A percentile compares a stretch with the other conserved stretches of the same genome.
Conservation (phyloP, 371 early-diverging fungal species). For the Fennellomyces sp. region DNA sequence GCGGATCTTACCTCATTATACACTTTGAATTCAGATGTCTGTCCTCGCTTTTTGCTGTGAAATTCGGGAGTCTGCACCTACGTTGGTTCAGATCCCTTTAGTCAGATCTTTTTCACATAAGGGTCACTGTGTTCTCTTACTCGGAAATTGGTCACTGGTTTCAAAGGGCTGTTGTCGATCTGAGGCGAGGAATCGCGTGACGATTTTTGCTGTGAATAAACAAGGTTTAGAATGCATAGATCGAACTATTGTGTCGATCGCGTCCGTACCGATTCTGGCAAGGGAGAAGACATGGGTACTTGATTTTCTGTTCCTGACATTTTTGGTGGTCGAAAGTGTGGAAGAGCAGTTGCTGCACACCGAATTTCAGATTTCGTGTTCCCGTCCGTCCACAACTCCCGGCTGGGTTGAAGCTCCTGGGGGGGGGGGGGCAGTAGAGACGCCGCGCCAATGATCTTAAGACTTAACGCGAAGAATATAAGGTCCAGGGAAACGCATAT, state of each 20-base stretch:
- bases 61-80: not conserved
- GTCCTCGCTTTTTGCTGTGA: not conserved
- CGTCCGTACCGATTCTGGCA: not conserved
- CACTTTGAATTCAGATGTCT: not conserved
- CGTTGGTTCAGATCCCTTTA: not conserved
- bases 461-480: too few relatives aligned
- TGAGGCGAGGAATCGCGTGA: not conserved
- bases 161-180: not conserved
- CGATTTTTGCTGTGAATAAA: not conserved
- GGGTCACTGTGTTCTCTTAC: not conserved
- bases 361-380: too few relatives aligned
- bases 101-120: too few relatives aligned
- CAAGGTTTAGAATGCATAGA: not conserved
- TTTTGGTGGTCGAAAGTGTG: too few relatives aligned
- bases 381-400: too few relatives aligned
- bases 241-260: not conserved
- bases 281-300: not conserved
- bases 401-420: too few relatives aligned
- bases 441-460: too few relatives aligned
- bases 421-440: too few relatives aligned
- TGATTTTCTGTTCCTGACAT: constrained; percentile 2
- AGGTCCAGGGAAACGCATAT: too few relatives aligned
- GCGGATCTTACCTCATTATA: not conserved
- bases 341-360: too few relatives aligned
- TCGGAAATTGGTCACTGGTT: not conserved